Evolutionary conservation across 148 eudicot genomes (phyloP), one percentile per base, ranked within the genome.

Genomic region (Selenicereus undatus): DNA sequence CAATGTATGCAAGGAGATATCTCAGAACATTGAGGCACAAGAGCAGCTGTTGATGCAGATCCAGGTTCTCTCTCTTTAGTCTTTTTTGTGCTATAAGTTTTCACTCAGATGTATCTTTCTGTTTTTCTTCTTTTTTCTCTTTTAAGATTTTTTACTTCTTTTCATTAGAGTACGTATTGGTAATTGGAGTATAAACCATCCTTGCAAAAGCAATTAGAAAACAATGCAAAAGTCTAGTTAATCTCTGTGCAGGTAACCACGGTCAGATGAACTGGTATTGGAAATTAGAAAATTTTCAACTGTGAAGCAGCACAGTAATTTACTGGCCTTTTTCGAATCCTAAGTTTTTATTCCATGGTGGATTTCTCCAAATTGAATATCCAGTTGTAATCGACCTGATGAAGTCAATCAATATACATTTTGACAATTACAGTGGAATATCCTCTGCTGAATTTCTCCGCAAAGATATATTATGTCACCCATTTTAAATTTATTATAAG

Each of bases 21-120:
- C 89, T 48, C 90, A 89, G 77, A 96, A 94, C 85, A 82, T 96
- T 75, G 93, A 89, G 77, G 94, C 97, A 27, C 99, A 96, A 76
- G 97, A 90, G 80, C 93, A 91, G 76, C 81, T 96, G 70, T 81
- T 96, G 85, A 83, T 87, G 81, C 97, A 94, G 64, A 92, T 96
- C 81, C 97, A 94, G 98, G 99, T 96, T 24, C 48, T 7, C 76
- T 24, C 82, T 80, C 62, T 68, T 30, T 11, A 7, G 32, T 75
- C 51, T 50, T 72, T n/a, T 80, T 29, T 18, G 32, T 24, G 60
- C 76, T 21, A 48, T 52, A 36, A 35, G 65, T 50, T 18, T n/a
- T 8, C 65, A 39, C 8, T 78, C 4, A 30, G 79, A 8, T 76
- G 26, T 3, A 22, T 66, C 36, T 42, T 18, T 60, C 52, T 32